phyloP scores from a whole-genome alignment of 2,329 filamentous ascomycete genomes.

The Blastomyces emzantsi region DNA sequence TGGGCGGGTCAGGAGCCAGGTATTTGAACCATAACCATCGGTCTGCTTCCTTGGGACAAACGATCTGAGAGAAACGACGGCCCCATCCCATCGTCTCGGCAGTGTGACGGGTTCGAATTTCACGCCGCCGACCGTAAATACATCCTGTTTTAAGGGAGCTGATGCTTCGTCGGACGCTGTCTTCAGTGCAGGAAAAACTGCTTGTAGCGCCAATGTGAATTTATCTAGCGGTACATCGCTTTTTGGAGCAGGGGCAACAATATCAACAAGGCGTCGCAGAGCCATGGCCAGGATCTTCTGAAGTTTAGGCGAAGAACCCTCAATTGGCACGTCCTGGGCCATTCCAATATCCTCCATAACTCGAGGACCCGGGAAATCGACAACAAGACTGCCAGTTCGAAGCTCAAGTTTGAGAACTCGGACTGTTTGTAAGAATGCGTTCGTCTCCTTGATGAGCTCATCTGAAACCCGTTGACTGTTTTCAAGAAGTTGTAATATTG shows the following conservation, averaged over 20 bases:
- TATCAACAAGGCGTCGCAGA: slow-evolving; percentile 40
- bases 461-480: slow-evolving; percentile 41
- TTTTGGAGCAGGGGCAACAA: slow-evolving; percentile 40
- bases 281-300: slow-evolving; percentile 34
- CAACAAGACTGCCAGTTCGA: slow-evolving; percentile 27
- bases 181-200: slow-evolving; percentile 3
- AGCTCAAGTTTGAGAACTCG: slow-evolving; percentile 26
- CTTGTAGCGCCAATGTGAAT: slow-evolving; percentile 13
- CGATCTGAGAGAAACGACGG: slow-evolving; percentile 2
- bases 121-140: slow-evolving; percentile 43
- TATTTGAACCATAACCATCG: slow-evolving; percentile 15
- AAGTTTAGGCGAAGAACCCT: background rate
- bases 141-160: slow-evolving; percentile 30
- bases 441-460: slow-evolving; percentile 45
- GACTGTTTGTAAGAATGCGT: slow-evolving; percentile 41
- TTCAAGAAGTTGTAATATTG: slow-evolving; percentile 53
- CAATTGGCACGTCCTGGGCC: slow-evolving; percentile 13
- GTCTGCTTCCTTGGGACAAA: slow-evolving; percentile 6
- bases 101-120: slow-evolving; percentile 35
- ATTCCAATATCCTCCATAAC: slow-evolving; percentile 12
- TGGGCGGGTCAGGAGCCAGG: slow-evolving; percentile 33
- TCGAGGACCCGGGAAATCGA: slow-evolving; percentile 23
- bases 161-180: background rate
- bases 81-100: background rate
- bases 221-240: slow-evolving; percentile 37